These are phyloP conservation scores for Pezizomycotina sp. DNA, from an alignment of 2,329 filamentous ascomycete genomes.

Conservation along the genomic window DNA sequence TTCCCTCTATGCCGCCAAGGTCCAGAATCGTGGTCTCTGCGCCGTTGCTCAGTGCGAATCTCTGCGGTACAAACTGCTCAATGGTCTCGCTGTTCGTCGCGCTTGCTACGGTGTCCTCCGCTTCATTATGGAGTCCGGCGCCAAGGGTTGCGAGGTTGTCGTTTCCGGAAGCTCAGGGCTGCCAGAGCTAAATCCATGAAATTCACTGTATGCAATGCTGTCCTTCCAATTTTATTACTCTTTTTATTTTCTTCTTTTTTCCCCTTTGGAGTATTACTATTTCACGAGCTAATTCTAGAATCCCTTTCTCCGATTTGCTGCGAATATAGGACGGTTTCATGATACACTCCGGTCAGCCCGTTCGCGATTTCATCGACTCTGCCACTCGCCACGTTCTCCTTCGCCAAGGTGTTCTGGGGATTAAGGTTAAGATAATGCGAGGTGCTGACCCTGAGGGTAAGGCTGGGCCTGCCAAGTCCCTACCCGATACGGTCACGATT, in stretches of 20 bases:
- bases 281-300: slow-evolving; percentile 6
- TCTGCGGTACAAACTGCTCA: slow-evolving; percentile 99
- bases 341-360: slow-evolving; percentile 99
- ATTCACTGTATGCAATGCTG: slow-evolving; percentile 61
- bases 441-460: slow-evolving; percentile 99
- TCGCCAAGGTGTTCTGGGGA: slow-evolving; percentile 97
- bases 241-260: slow-evolving; percentile 2
- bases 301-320: too few relatives aligned
- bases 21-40: slow-evolving; percentile 99
- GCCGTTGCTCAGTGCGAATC: slow-evolving; percentile 99
- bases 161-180: slow-evolving; percentile 95
- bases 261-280: slow-evolving; percentile 1
- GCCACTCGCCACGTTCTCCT: slow-evolving; percentile 98
- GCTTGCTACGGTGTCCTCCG: slow-evolving; percentile 99
- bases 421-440: slow-evolving; percentile 99
- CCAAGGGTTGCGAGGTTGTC: slow-evolving; percentile 99
- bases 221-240: not conserved
- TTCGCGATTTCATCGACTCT: slow-evolving; percentile 97
- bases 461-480: slow-evolving; percentile 88
- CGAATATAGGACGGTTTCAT: slow-evolving; percentile 87
- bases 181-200: slow-evolving; percentile 99
- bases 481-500: slow-evolving; percentile 96
- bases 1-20: slow-evolving; percentile 99
- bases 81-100: slow-evolving; percentile 94
- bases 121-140: slow-evolving; percentile 99